Evolutionary conservation across 176 grass and related monocot species (phyloP), one percentile per base, ranked within the genome.

Genomic region (Canna indica): DNA sequence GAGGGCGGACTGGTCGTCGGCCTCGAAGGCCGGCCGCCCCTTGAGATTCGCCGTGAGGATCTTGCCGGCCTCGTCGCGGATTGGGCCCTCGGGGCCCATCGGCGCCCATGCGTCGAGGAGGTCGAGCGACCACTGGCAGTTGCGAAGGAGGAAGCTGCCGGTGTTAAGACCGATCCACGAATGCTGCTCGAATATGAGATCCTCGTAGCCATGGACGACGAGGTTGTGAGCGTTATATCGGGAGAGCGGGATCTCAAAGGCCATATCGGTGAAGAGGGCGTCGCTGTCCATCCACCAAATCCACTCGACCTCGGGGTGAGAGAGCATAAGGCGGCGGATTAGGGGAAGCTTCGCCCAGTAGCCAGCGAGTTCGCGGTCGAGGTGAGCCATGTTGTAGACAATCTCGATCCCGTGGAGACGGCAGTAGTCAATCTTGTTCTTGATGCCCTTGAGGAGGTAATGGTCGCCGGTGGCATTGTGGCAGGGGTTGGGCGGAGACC

Each of bases 251-350:
- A 89, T 77, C 67, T 83, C 81, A 74, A 93, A 93, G 4, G 72
- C 90, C 85, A 93, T 93, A 85, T 93, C 90, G 54, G 85, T 94
- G 75, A 94, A 62, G n/a, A 94, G 39, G 7, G 90, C 83, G 75
- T 81, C 81, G 71, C 68, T 63, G 83, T 94, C 90, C 83, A 89
- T 71, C 90, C 90, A 94, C 90, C 90, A 89, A 47, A 89, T 62
- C 90, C 90, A 94, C 86, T 94, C 90, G 24, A 81, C 71, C 87
- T 94, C 90, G 73, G 90, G 86, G 64, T 94, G 90, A 7, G 90
- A 81, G 4, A 94, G 76, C 86, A 94, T 89, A 0, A 89, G 90
- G 11, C 78, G 83, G 4, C 90, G 83, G 8, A 94, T 73, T 47
- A 86, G 84, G 0, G 83, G 83, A 0, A 94, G 83, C 78, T 94